Evolutionary conservation across 2,329 filamentous ascomycete genomes (phyloP).

Genomic region (Penicillium sp.): DNA sequence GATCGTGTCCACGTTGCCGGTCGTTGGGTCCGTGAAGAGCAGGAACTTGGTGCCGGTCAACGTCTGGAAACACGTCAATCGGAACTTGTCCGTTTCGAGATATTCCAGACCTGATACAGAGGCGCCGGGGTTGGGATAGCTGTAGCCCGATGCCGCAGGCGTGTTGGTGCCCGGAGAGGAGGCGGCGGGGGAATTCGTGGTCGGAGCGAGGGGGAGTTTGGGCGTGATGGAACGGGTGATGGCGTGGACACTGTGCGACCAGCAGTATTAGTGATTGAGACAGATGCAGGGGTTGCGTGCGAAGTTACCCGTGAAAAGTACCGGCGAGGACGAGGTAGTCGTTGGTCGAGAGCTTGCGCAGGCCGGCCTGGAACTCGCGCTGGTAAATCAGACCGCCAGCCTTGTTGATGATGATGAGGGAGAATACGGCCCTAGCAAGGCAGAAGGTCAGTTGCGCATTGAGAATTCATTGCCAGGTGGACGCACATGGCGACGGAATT

Average conservation of each 20-base stretch:
- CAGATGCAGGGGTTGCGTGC: not conserved
- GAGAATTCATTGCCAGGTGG: not conserved
- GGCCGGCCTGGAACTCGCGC: conserved; percentile 81
- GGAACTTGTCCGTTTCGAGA: conserved; percentile 89
- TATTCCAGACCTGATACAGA: conserved; percentile 73
- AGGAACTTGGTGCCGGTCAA: conserved; percentile 93
- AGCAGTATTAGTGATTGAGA: not conserved
- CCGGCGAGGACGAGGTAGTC: conserved; percentile 96
- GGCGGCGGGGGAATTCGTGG: conserved; percentile 19
- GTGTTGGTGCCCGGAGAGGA: conserved; percentile 21
- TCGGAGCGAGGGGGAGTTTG: conserved; percentile 39
- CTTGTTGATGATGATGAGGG: conserved; percentile 98
- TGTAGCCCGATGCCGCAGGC: conserved; percentile 24
- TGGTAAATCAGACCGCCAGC: conserved; percentile 95
- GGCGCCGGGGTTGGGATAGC: conserved; percentile 33
- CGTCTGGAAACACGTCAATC: conserved; percentile 93
- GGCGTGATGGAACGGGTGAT: conserved; percentile 58
- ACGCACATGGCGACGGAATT: conserved; percentile 21
- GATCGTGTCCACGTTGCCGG: conserved; percentile 78
- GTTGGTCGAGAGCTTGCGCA: conserved; percentile 88
- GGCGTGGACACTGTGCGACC: conserved; percentile 57
- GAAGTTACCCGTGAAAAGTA: conserved; percentile 83
- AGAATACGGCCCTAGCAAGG: conserved; percentile 78
- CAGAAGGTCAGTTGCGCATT: conserved; percentile 7
- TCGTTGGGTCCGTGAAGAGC: conserved; percentile 86